A percentile compares a stretch with the other conserved stretches of the same genome.
Evolutionary conservation across 352 stramenopile species (phyloP).

Genomic region (Nothophytophthora sp.): DNA sequence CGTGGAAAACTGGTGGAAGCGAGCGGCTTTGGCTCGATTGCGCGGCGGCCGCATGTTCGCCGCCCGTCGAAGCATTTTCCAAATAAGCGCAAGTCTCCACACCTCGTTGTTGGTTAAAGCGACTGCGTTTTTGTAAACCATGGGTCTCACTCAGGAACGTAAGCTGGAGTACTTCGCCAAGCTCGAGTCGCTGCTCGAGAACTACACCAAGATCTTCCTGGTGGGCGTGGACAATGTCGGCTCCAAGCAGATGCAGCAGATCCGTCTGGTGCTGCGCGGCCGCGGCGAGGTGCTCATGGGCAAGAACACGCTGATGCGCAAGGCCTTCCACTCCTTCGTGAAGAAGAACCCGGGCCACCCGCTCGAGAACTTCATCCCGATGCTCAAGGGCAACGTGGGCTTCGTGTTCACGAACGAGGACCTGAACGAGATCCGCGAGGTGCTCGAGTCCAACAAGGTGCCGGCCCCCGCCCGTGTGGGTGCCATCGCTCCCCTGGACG

Average conservation of each 20-base stretch:
- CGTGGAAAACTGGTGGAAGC: conserved; percentile 39
- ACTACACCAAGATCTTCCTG: conserved; percentile 98
- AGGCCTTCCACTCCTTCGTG: conserved; percentile 97
- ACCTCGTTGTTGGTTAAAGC: conserved; percentile 81
- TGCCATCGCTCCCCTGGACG: conserved; percentile 94
- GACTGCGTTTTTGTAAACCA: conserved; percentile 82
- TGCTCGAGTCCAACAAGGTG: conserved; percentile 90
- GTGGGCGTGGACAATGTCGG: conserved; percentile 99
- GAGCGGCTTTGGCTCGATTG: conserved; percentile 4
- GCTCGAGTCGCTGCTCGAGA: conserved; percentile 95
- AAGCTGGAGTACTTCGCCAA: conserved; percentile 98
- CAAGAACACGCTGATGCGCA: conserved; percentile 99
- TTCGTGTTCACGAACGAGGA: conserved; percentile 99
- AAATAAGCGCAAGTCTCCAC: conserved; percentile 87
- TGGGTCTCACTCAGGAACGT: conserved; percentile 96
- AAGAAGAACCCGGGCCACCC: conserved; percentile 97
- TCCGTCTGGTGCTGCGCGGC: conserved; percentile 95
- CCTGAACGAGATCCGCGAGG: conserved; percentile 90
- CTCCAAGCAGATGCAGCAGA: conserved; percentile 99
- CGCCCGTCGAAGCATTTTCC: conserved; percentile 27
- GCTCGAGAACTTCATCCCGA: conserved; percentile 86
- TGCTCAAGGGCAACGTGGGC: conserved; percentile 97
- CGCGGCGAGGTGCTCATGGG: conserved; percentile 98
- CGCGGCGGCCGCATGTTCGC: background rate
- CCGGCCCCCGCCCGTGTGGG: conserved; percentile 97